phyloP scores from a whole-genome alignment of 2,329 filamentous ascomycete genomes.

The Pezicula radicicola region DNA sequence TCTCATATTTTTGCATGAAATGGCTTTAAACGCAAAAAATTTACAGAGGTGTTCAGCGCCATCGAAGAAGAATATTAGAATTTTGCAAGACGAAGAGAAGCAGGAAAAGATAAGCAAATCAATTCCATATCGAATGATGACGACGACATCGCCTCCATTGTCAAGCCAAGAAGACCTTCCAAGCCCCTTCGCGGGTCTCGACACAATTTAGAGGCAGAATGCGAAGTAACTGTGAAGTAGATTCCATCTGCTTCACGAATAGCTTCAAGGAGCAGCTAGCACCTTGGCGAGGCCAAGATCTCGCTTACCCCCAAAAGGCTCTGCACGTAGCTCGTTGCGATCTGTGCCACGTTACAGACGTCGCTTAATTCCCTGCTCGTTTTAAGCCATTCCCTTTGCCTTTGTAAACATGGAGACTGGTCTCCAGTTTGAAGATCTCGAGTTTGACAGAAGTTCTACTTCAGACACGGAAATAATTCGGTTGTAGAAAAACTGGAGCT shows the following conservation, averaged over 20 bases:
- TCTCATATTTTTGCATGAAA: background rate
- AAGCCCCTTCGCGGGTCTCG: background rate
- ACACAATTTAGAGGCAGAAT: background rate
- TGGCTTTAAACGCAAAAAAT: background rate
- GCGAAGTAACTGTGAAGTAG: background rate
- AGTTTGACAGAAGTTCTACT: background rate
- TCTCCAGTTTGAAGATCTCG: background rate
- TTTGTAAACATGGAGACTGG: background rate
- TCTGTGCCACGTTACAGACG: background rate
- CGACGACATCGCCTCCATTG: background rate
- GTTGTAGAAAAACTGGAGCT: background rate
- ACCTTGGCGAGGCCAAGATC: background rate
- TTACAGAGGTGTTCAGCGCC: background rate
- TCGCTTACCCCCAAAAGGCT: background rate
- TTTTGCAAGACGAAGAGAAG: background rate
- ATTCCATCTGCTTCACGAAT: background rate
- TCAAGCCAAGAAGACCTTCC: background rate
- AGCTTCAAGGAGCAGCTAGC: no score
- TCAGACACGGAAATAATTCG: background rate
- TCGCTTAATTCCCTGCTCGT: background rate
- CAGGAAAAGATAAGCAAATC: background rate
- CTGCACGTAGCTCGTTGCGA: background rate
- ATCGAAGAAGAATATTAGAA: background rate
- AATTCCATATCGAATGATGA: background rate
- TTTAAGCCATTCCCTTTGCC: background rate